phyloP scores from a whole-genome alignment of 192 early-diverging fungal species.

The Phlyctochytrium planicorne region DNA sequence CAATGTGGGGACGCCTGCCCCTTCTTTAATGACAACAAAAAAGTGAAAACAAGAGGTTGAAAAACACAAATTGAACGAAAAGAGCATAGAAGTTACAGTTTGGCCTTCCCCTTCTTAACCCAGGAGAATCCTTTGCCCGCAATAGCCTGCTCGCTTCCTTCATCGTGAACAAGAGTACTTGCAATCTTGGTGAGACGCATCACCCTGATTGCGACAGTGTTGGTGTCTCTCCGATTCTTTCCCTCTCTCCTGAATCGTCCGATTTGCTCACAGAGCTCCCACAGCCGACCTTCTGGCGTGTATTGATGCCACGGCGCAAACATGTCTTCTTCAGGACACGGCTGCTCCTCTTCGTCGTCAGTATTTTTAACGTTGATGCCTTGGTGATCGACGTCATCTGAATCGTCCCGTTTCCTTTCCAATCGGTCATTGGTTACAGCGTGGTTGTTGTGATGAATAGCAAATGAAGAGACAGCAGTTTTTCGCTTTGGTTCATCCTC shows the following conservation, averaged over 20 bases:
- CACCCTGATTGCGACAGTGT: conserved; percentile 59
- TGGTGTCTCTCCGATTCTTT: conserved; percentile 82
- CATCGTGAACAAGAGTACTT: neutral
- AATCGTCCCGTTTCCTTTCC: neutral
- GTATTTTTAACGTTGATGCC: conserved; percentile 45
- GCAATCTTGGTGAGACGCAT: conserved; percentile 45
- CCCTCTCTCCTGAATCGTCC: conserved; percentile 78
- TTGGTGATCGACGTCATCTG: neutral
- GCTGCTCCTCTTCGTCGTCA: conserved; percentile 38
- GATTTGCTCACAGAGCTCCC: conserved; percentile 79
- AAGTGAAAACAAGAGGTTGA: no score
- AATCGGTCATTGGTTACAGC: neutral
- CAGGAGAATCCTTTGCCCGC: conserved; percentile 2
- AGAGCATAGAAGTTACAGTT: conserved; percentile 17
- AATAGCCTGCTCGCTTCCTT: conserved; percentile 1
- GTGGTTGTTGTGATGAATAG: conserved; percentile 9
- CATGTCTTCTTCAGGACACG: neutral
- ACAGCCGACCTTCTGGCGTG: conserved; percentile 60
- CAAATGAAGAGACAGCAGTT: conserved; percentile 10
- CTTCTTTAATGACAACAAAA: no score
- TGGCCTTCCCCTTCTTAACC: conserved; percentile 15
- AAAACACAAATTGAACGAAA: no score
- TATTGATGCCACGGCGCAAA: conserved; percentile 43
- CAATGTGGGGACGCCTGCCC: no score
- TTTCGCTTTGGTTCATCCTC: neutral